Base-by-base conservation (phyloP, 805 yeast genomes). In the Candida yuanshanica region DNA sequence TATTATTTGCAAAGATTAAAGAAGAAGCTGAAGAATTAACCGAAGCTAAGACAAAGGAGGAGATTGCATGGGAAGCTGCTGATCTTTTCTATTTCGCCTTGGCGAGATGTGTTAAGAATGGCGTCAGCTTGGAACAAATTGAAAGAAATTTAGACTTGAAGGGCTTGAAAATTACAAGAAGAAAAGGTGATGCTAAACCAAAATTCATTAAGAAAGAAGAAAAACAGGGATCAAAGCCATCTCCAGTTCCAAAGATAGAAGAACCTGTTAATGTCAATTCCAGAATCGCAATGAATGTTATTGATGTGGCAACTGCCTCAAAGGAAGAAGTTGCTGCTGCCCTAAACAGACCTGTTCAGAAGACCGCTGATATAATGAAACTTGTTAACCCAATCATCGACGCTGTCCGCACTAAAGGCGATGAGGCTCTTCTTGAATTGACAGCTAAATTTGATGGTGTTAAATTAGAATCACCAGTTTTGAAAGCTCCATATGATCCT, bases 1-100 rank as follows among this genome's bases (percentile, higher is more conserved):
- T 93, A 38, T 72, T 93, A 51, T 69, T 73, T 42, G 96, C 98
- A 20, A 87, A 93, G 70, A 82, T 93, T 65, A 79, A 80, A 62
- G 99, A 93, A 66, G 99, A 93, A 65, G 95, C 96, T 34, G 97
- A 91, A 56, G 99, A 93, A 64, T 75, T 93, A 47, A 79, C 89
- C 24, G 96, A 89, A 44, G 98, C 99, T 14, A 70, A 70, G 27
- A 55, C 69, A 6, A 72, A 72, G 53, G 75, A 74, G 2, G 83
- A 91, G 43, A 75, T 88, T 41, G 83, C 98, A 0, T 93, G 96
- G 96, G 99, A 93, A 66, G 91, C 95, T 39, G 99, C 99, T 8
- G 99, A 93, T 62, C 71, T 93, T 60, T 71, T 87, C 47, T 78
- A 82, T 58, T 86, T 86, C 54, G 83, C 91, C 12, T 56, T 82